A percentile compares a stretch with the other conserved stretches of the same genome.
phyloP scores from a whole-genome alignment of 352 stramenopile genomes.

The Phytophthora lateralis region DNA sequence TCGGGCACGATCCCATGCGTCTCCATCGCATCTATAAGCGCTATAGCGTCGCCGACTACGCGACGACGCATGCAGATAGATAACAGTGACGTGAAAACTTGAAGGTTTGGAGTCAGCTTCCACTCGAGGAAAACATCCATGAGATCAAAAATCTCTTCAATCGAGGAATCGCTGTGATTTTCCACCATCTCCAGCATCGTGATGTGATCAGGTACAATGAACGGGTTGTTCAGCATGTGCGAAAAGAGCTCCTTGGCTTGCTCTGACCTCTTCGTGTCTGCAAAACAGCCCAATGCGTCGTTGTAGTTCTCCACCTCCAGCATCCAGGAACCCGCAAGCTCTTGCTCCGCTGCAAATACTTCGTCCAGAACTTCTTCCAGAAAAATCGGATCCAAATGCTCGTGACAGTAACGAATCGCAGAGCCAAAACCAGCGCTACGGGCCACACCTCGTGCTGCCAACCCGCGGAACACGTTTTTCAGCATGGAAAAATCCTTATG shows the following conservation, averaged over 20 bases:
- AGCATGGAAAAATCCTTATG: constrained; percentile 48
- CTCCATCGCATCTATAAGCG: constrained; percentile 62
- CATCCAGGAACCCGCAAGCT: constrained; percentile 50
- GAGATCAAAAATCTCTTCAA: constrained; percentile 68
- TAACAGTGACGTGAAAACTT: constrained; percentile 80
- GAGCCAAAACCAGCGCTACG: constrained; percentile 70
- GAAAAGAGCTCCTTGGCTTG: constrained; percentile 68
- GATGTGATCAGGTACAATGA: constrained; percentile 61
- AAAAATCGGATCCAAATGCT: constrained; percentile 50
- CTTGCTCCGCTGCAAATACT: constrained; percentile 53
- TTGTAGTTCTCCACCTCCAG: constrained; percentile 79
- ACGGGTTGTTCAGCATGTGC: constrained; percentile 61
- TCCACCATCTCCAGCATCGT: constrained; percentile 85
- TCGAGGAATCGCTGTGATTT: constrained; percentile 61
- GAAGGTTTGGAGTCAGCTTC: constrained; percentile 56
- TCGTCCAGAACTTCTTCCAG: constrained; percentile 68
- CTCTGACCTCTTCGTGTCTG: constrained; percentile 49
- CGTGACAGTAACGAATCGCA: constrained; percentile 70
- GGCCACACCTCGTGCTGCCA: constrained; percentile 52
- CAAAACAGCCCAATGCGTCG: constrained; percentile 73
- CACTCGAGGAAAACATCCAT: constrained; percentile 77
- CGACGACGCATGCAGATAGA: constrained; percentile 68
- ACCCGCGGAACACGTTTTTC: constrained; percentile 57
- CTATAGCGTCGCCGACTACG: constrained; percentile 57
- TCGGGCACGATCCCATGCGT: constrained; percentile 49